Base-by-base conservation (phyloP, 257 asterid species). In the Thymus quinquecostatus region DNA sequence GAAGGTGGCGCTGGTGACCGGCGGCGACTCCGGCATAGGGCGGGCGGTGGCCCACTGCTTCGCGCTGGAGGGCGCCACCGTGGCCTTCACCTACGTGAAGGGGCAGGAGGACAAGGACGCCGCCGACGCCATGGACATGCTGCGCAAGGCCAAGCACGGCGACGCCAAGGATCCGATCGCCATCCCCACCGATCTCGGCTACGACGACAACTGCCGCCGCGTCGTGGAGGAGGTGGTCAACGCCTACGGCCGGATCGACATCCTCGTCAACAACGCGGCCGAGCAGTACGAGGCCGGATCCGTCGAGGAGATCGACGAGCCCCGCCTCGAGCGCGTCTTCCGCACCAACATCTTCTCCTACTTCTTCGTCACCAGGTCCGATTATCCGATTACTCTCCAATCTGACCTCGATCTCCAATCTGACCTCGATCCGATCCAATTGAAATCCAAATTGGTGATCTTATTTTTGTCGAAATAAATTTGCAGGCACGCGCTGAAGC, bases 21-120 rank as follows among this genome's bases (percentile, higher is more conserved):
- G 96, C 1, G 96, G 96, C 0, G 96, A 88, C 63, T 88, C 96
- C 0, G 97, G 96, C 11, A 91, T 88, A 1, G 94, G 97, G 3
- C 82, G 90, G 3, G 96, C 97, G 0, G 96, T 88, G 32, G 75
- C 87, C 63, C 84, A 81, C 68, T 79, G 84, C 81, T 91, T 87
- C 34, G 88, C 83, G 0, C 68, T 75, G 7, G 97, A 91, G 69
- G 97, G 97, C 5, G 96, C 96, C 14, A 86, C 86, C 0, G 94
- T 88, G 79, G 94, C 97, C 0, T 81, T 88, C 66, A 91, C 96
- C 4, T 85, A 85, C 33, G 92, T 84, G 14, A 91, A 91, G 74
- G 89, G 83, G 1, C 87, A 75, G 5, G 97, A 91, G 44, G 96
- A 88, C n/a, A 87, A 79, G 62, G 92, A 91, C 47, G 97, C 97